phyloP scores from a whole-genome alignment of 108 stramenopile species.

The Nitzschia palea region DNA sequence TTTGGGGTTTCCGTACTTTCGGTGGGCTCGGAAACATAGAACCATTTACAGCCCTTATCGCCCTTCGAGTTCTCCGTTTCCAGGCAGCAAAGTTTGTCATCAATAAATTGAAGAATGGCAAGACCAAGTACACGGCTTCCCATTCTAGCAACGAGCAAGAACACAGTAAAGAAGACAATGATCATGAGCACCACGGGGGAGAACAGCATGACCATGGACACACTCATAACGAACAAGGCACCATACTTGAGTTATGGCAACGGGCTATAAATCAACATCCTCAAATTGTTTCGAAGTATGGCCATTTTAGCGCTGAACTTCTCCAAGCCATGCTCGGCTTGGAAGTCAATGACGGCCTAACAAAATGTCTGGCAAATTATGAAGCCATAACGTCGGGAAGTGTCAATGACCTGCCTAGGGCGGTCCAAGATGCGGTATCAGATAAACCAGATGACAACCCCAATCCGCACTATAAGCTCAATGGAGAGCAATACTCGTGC shows the following conservation, averaged over 20 bases:
- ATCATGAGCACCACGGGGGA: conserved; percentile 7
- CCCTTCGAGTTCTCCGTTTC: conserved; percentile 62
- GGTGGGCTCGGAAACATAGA: conserved; percentile 80
- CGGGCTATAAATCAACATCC: conserved; percentile 64
- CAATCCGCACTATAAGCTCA: conserved; percentile 20
- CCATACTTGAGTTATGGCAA: conserved; percentile 72
- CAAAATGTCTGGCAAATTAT: no score
- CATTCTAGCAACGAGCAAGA: conserved; percentile 4
- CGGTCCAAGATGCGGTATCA: no score
- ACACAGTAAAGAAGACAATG: background rate
- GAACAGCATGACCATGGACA: conserved; percentile 19
- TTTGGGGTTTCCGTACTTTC: conserved; percentile 60
- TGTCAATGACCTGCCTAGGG: no score
- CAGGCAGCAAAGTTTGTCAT: conserved; percentile 28
- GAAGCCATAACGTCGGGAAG: no score
- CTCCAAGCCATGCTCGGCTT: conserved; percentile 89
- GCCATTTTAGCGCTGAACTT: conserved; percentile 74
- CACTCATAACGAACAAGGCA: conserved; percentile 27
- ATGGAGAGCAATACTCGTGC: conserved; percentile 18
- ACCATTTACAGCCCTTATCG: conserved; percentile 70
- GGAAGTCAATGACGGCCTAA: conserved; percentile 25
- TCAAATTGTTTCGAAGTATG: conserved; percentile 70
- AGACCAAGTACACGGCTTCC: background rate
- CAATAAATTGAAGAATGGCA: background rate
- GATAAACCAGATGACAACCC: background rate